Conservation (phyloP, 176 grass and related monocot genomes). For the Aegilops speltoides region DNA sequence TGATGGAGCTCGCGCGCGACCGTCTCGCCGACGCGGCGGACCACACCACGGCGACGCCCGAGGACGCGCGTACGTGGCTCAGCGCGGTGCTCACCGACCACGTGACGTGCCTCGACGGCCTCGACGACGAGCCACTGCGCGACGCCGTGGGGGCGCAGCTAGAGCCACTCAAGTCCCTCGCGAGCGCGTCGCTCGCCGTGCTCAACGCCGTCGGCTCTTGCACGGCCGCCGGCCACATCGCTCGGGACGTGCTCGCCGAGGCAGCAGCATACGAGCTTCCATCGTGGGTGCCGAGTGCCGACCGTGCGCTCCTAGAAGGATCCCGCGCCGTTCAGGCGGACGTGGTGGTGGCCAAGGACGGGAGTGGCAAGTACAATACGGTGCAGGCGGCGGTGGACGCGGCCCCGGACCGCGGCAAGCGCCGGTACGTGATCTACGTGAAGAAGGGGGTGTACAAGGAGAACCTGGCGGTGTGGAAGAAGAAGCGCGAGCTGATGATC, state of each 20-base stretch:
- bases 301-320: slow-evolving; percentile 29
- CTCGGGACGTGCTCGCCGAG: background rate
- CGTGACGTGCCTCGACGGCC: slow-evolving; percentile 43
- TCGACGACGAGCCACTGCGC: background rate
- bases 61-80: slow-evolving; percentile 45
- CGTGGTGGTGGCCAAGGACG: slow-evolving; percentile 57
- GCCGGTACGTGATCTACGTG: slow-evolving; percentile 55
- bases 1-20: slow-evolving; percentile 52
- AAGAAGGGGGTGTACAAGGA: slow-evolving; percentile 65
- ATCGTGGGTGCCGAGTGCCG: slow-evolving; percentile 28
- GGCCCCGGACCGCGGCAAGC: slow-evolving; percentile 40
- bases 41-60: background rate
- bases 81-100: slow-evolving; percentile 55
- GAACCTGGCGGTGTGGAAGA: slow-evolving; percentile 47
- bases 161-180: slow-evolving; percentile 34
- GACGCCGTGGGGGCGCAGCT: slow-evolving; percentile 13
- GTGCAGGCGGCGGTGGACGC: slow-evolving; percentile 54
- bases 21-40: slow-evolving; percentile 31
- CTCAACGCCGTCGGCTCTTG: slow-evolving; percentile 17
- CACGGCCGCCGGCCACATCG: background rate
- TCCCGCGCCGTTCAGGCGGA: slow-evolving; percentile 16
- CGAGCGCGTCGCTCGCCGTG: slow-evolving; percentile 58
- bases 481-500: slow-evolving; percentile 58
- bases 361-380: slow-evolving; percentile 54
- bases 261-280: slow-evolving; percentile 7